These are phyloP conservation scores for Sabuloglossum arenarium DNA, from an alignment of 495 filamentous ascomycete species.

Conservation along the genomic window DNA sequence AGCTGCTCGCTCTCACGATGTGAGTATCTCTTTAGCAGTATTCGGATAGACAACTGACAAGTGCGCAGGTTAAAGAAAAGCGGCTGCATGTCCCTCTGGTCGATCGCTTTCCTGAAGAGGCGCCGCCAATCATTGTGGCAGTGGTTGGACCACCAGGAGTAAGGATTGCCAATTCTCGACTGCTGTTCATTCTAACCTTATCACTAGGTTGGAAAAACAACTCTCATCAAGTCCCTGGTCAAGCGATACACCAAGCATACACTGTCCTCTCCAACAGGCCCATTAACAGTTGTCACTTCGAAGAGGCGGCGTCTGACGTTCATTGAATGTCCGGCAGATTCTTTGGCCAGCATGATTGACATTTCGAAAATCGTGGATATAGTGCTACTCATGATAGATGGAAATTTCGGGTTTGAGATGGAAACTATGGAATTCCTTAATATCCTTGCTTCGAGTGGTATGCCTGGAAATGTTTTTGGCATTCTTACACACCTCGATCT, in stretches of 20 bases:
- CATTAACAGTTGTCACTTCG: conserved; percentile 85
- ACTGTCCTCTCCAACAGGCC: conserved; percentile 69
- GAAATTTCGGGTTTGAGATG: conserved; percentile 98
- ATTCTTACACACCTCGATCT: conserved; percentile 91
- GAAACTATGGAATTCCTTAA: conserved; percentile 99
- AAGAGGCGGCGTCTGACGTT: conserved; percentile 86
- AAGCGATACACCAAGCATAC: conserved; percentile 91
- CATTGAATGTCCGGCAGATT: conserved; percentile 86
- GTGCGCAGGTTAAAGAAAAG: conserved; percentile 66
- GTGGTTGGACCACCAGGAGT: conserved; percentile 90
- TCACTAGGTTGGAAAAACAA: conserved; percentile 42
- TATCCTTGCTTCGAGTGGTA: conserved; percentile 67
- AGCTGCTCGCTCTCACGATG: conserved; percentile 81
- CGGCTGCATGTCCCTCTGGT: conserved; percentile 86
- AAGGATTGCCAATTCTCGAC: conserved; percentile 20
- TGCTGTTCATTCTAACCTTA: conserved; percentile 3
- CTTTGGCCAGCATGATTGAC: conserved; percentile 84
- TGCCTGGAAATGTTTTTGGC: conserved; percentile 96
- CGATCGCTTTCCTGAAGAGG: conserved; percentile 85
- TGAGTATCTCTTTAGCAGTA: conserved; percentile 19
- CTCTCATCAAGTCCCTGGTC: conserved; percentile 77
- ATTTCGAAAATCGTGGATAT: conserved; percentile 93
- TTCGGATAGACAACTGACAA: conserved; percentile 8
- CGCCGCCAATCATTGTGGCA: conserved; percentile 78
- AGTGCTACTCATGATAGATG: conserved; percentile 91